These are phyloP conservation scores for Dalbergia cochinchinensis DNA, from an alignment of 306 rosid species.

Conservation along the genomic window DNA sequence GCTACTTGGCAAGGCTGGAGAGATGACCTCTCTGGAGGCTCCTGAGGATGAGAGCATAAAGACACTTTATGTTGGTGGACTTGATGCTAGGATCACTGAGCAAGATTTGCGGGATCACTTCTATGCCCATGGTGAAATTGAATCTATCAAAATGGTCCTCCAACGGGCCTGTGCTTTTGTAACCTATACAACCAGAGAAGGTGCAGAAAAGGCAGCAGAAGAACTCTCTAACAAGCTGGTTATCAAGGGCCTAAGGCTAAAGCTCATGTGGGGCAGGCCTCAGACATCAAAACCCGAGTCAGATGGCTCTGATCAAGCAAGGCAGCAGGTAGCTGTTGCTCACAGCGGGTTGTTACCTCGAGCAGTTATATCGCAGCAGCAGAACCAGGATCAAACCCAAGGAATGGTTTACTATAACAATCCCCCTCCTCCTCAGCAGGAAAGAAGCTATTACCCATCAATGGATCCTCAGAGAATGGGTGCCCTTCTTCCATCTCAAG, in stretches of 20 bases:
- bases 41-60: constrained; percentile 92
- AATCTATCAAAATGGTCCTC: constrained; percentile 90
- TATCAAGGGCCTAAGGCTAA: constrained; percentile 86
- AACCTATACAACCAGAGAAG: constrained; percentile 91
- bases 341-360: constrained; percentile 92
- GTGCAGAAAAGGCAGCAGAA: constrained; percentile 94
- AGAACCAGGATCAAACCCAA: constrained; percentile 74
- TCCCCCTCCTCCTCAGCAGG: constrained; percentile 76
- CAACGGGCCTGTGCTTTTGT: constrained; percentile 96
- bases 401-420: constrained; percentile 68
- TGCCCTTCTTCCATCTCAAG: constrained; percentile 75
- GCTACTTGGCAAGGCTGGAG: constrained; percentile 96
- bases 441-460: constrained; percentile 83
- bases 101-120: constrained; percentile 92
- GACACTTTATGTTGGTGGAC: constrained; percentile 93
- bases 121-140: constrained; percentile 96
- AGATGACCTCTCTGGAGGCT: constrained; percentile 85
- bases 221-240: constrained; percentile 91
- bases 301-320: constrained; percentile 78
- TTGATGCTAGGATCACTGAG: constrained; percentile 86
- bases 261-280: constrained; percentile 97
- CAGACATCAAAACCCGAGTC: constrained; percentile 77
- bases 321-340: constrained; percentile 83
- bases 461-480: constrained; percentile 99
- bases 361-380: constrained; percentile 96